A percentile compares a stretch with the other conserved stretches of the same genome.
Conservation (phyloP, 768 basidiomycete species). For the Lepiota brunneoincarnata region DNA sequence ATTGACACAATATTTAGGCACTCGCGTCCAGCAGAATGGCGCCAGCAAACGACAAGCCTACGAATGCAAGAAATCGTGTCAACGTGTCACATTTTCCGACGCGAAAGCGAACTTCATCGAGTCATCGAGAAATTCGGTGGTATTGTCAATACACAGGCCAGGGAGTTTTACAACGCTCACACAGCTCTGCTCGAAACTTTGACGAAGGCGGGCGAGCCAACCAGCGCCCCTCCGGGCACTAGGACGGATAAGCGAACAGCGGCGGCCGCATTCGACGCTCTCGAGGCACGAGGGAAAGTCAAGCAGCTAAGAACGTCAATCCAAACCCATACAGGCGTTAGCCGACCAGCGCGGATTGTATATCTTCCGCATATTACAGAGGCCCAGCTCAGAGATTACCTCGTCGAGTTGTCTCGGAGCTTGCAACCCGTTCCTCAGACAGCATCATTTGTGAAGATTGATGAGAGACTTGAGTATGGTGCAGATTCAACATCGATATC, state of each 20-base stretch:
- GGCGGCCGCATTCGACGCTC: constrained; percentile 49
- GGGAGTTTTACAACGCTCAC: constrained; percentile 70
- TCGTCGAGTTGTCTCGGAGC: constrained; percentile 49
- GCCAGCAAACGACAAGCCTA: not conserved
- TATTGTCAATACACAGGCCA: constrained; percentile 60
- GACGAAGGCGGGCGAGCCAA: constrained; percentile 57
- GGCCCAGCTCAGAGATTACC: constrained; percentile 53
- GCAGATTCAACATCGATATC: constrained; percentile 30
- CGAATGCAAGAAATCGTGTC: constrained; percentile 31
- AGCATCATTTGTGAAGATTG: constrained; percentile 45
- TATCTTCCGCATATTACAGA: constrained; percentile 61
- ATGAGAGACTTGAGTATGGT: constrained; percentile 55
- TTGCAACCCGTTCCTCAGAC: constrained; percentile 31
- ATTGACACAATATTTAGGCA: no score
- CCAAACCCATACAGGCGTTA: constrained; percentile 54
- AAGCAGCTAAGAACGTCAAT: constrained; percentile 69
- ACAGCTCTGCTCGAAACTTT: constrained; percentile 58
- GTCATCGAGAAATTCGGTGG: constrained; percentile 68
- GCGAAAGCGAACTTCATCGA: constrained; percentile 76
- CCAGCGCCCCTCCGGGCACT: constrained; percentile 67
- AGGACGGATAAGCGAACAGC: constrained; percentile 75
- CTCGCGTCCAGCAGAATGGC: not conserved
- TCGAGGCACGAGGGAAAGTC: constrained; percentile 67
- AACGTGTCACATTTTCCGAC: constrained; percentile 77
- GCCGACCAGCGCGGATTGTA: constrained; percentile 56